Percentiles rank a stretch among this genome's conserved stretches.
Evolutionary conservation across 768 basidiomycete genomes (phyloP).

Genomic region (Termitomyces eurrhizus): DNA sequence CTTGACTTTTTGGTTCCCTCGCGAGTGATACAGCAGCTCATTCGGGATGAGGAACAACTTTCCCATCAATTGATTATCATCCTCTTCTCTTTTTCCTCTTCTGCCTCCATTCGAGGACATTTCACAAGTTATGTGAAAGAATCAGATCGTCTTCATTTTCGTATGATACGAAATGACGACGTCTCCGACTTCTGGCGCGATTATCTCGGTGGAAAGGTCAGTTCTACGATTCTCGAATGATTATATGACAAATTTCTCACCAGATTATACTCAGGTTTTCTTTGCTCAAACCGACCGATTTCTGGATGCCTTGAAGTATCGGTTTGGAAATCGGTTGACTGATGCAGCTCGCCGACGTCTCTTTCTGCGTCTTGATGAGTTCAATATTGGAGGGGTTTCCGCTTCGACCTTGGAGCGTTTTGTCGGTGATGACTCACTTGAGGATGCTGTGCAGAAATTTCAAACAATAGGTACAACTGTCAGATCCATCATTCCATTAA

Average conservation of each 20-base stretch:
- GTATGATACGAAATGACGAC: conserved; percentile 8
- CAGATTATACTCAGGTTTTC: conserved; percentile 7
- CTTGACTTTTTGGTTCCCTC: conserved; percentile 12
- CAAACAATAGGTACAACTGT: conserved; percentile 10
- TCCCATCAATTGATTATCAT: conserved; percentile 15
- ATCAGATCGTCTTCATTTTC: background rate
- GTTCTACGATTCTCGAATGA: background rate
- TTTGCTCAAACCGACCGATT: conserved; percentile 19
- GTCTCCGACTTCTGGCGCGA: conserved; percentile 22
- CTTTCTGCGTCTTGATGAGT: conserved; percentile 22
- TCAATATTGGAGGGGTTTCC: conserved; percentile 19
- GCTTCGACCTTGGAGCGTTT: conserved; percentile 20
- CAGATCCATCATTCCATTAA: background rate
- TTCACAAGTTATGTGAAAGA: background rate
- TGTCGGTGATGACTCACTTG: conserved; percentile 16
- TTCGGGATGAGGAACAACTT: conserved; percentile 15
- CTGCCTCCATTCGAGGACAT: conserved; percentile 10
- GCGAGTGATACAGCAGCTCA: conserved; percentile 11
- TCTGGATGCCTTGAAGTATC: conserved; percentile 16
- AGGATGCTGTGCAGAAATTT: conserved; percentile 18
- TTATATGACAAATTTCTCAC: background rate
- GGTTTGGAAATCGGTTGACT: conserved; percentile 18
- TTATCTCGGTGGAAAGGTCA: conserved; percentile 22
- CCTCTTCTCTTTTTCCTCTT: conserved; percentile 13
- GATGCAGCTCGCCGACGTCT: conserved; percentile 18